These are phyloP conservation scores for Phytophthora constricta DNA, from an alignment of 352 stramenopile genomes.

Conservation along the genomic window DNA sequence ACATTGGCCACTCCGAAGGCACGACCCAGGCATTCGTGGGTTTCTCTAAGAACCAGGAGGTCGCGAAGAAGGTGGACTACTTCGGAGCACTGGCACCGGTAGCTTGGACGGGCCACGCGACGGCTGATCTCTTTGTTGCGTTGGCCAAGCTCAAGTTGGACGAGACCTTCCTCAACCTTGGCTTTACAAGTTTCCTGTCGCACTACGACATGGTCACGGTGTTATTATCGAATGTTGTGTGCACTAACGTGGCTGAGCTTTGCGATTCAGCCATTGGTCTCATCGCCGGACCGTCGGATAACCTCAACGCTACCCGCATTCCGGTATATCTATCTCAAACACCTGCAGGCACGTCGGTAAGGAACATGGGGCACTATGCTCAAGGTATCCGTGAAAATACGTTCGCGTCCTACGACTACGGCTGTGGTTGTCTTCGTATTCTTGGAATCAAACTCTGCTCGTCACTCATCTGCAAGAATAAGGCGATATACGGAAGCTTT, in stretches of 20 bases:
- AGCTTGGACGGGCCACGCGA: constrained; percentile 41
- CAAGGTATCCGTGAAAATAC: constrained; percentile 61
- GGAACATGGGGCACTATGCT: constrained; percentile 63
- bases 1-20: constrained; percentile 61
- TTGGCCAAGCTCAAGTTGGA: constrained; percentile 54
- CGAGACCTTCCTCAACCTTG: constrained; percentile 43
- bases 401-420: constrained; percentile 63
- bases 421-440: constrained; percentile 45
- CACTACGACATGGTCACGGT: constrained; percentile 31
- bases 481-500: constrained; percentile 51
- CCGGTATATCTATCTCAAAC: constrained; percentile 68
- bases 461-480: constrained; percentile 56
- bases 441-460: constrained; percentile 51
- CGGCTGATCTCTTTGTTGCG: constrained; percentile 40
- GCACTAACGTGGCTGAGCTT: constrained; percentile 46
- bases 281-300: constrained; percentile 48
- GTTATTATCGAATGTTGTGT: constrained; percentile 42
- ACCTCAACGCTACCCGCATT: constrained; percentile 58
- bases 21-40: constrained; percentile 64
- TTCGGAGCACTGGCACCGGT: constrained; percentile 62
- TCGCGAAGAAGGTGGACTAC: constrained; percentile 56
- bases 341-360: constrained; percentile 58
- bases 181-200: constrained; percentile 49
- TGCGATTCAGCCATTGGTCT: constrained; percentile 53
- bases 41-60: constrained; percentile 62